These are phyloP conservation scores for Coemansia asiatica DNA, from an alignment of 192 early-diverging fungal species.

Conservation along the genomic window DNA sequence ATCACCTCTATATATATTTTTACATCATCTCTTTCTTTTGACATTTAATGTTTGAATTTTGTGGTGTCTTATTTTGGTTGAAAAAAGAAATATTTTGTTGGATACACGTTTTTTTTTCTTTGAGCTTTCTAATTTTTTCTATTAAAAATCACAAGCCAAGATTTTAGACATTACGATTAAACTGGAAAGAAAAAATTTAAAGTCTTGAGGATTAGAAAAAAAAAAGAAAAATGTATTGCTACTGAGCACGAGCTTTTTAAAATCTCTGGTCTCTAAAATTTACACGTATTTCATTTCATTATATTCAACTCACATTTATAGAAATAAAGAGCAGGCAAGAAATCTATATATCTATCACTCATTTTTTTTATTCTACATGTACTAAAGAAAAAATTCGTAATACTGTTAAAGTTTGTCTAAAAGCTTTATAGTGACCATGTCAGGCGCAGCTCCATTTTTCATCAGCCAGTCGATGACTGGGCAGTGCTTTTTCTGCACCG, in stretches of 20 bases:
- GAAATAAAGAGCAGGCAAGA: neutral
- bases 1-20: too few relatives aligned
- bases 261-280: neutral
- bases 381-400: neutral
- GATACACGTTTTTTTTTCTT: neutral
- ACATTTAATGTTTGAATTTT: too few relatives aligned
- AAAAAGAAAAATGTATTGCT: neutral
- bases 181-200: neutral
- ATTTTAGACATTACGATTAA: neutral
- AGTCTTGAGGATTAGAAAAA: neutral
- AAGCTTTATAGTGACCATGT: constrained; percentile 48
- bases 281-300: neutral
- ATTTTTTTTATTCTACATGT: neutral
- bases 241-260: neutral
- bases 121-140: neutral
- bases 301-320: neutral
- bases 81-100: too few relatives aligned
- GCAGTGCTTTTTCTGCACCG: constrained; percentile 43
- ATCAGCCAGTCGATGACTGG: constrained; percentile 33
- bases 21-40: too few relatives aligned
- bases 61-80: too few relatives aligned
- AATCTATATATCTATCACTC: neutral
- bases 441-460: constrained; percentile 47
- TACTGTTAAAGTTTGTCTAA: constrained; percentile 18
- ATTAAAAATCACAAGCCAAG: neutral